Evolutionary conservation across 2,329 filamentous ascomycete genomes (phyloP), one percentile per base, ranked within the genome.

Genomic region (Fusarium nanum): DNA sequence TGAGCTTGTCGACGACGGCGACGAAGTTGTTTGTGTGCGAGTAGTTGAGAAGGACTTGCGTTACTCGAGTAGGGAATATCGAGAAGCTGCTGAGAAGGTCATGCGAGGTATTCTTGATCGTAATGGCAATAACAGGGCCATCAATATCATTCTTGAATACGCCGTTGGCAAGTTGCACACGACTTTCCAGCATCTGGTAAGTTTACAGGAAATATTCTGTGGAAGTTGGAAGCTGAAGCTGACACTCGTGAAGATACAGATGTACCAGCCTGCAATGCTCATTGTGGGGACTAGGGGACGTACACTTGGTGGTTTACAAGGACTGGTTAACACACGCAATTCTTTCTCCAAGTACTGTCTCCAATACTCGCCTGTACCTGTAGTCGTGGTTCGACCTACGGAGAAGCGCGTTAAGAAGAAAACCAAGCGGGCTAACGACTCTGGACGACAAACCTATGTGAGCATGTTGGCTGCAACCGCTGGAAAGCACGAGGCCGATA

Each of bases 331-430:
- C 50, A 87, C 86, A 32, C 83, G 86, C 45, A 96, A 93, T 69
- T 96, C 92, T 1, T 94, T 97, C 46, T 97, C 93, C 27, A 97
- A 97, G 78, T 98, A 97, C 81, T 97, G 94, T 76, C 86, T 97
- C 14, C 94, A 98, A 77, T 94, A 97, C 78, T 97, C 93, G 3
- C 94, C 94, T 0, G 93, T 98, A 2, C 94, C 94, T 2, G 94
- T 97, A 10, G 94, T 97, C 30, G 94, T 98, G 32, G 94, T 97
- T 12, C 89, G 94, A 6, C 94, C 94, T 37, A 92, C 91, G 32
- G 92, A 92, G 66, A 97, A 97, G 82, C 91, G 94, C 22, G 88
- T 93, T 76, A 96, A 96, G 81, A 97, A 97, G 83, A 97, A 96
- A 81, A 87, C 88, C 63, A 97, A 97, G 83, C 90, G 94, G 30